Base-by-base conservation (phyloP, 1,284 basidiomycete species). In the Apiotrichum laibachii region DNA sequence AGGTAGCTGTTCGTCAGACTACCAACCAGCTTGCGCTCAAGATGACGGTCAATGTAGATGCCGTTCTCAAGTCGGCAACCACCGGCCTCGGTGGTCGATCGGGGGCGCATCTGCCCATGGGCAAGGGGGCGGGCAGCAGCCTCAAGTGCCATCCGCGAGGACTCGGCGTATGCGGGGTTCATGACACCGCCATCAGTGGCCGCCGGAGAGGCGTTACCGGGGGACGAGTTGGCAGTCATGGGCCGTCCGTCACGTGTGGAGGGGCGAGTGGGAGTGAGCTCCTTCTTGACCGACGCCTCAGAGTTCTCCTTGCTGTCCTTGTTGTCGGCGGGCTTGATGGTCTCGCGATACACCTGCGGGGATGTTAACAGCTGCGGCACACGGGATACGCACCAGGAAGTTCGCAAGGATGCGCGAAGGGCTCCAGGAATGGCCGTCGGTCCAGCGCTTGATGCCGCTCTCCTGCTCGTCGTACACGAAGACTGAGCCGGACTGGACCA, bases 401-500 rank as follows among this genome's bases (percentile, higher is more conserved):
- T 98, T 98, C 71, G 90, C 91, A 49, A 97, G 81, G 46, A 97
- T 79, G 47, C 76, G 67, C 61, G 72, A 75, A 2, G 82, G 82
- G 66, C 80, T 81, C 95, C 94, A 98, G 70, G 90, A 89, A 75
- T 92, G 88, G 7, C 94, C 94, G 78, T 99, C 94, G 0, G 95
- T 99, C 94, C 95, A 98, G 52, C 95, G 85, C 80, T 96, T 97
- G 82, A 99, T 98, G 40, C 93, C 93, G 69, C 90, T 92, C 78
- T 97, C 92, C 68, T 91, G 88, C 80, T 97, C 94, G 77, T 99
- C 92, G 74, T 98, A 98, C 60, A 98, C 94, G 72, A 97, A 99
- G 35, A 99, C 91, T 5, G 90, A 89, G 58, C 95, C 95, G 10
- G 89, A 92, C 34, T 87, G 86, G 72, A 99, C 95, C 85, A 95